phyloP scores from a whole-genome alignment of 164 flowering plant species.

The Stephania japonica region DNA sequence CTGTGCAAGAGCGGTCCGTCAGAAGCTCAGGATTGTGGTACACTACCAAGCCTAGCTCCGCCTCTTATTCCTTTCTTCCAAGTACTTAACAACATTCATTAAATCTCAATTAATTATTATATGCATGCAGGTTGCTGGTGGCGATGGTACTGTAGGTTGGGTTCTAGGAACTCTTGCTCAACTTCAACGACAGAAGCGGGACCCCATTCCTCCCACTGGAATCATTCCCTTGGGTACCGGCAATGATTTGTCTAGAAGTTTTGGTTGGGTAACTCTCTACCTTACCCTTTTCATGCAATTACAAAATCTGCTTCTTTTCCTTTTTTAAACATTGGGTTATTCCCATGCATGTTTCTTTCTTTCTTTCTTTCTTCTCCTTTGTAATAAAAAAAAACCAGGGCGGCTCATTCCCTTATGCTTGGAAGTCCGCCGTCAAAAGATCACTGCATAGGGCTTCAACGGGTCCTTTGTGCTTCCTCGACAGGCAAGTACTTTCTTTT shows the following conservation, averaged over 20 bases:
- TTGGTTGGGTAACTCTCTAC: slow-evolving; percentile 78
- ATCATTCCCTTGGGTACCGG: slow-evolving; percentile 97
- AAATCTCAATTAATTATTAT: too few relatives aligned
- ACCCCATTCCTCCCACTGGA: slow-evolving; percentile 87
- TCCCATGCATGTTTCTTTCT: neutral
- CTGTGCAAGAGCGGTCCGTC: slow-evolving; percentile 74
- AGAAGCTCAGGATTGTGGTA: slow-evolving; percentile 85
- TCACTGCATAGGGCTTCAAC: slow-evolving; percentile 50
- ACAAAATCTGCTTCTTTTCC: neutral
- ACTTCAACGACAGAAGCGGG: slow-evolving; percentile 48
- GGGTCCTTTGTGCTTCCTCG: slow-evolving; percentile 69
- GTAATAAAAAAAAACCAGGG: slow-evolving; percentile 62
- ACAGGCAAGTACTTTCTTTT: slow-evolving; percentile 49
- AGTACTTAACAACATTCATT: too few relatives aligned
- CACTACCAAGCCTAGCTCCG: too few relatives aligned
- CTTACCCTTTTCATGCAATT: neutral
- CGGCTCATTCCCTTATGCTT: slow-evolving; percentile 93
- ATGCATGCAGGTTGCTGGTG: slow-evolving; percentile 98
- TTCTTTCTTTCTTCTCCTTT: neutral
- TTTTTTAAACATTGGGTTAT: neutral
- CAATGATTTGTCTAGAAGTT: slow-evolving; percentile 87
- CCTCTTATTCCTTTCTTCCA: too few relatives aligned
- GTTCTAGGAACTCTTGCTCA: slow-evolving; percentile 74
- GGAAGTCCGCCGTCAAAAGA: slow-evolving; percentile 86
- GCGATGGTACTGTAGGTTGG: slow-evolving; percentile 99